A percentile compares a stretch with the other conserved stretches of the same genome.
Conservation (phyloP, 306 rosid species). For the Sindora glabra region DNA sequence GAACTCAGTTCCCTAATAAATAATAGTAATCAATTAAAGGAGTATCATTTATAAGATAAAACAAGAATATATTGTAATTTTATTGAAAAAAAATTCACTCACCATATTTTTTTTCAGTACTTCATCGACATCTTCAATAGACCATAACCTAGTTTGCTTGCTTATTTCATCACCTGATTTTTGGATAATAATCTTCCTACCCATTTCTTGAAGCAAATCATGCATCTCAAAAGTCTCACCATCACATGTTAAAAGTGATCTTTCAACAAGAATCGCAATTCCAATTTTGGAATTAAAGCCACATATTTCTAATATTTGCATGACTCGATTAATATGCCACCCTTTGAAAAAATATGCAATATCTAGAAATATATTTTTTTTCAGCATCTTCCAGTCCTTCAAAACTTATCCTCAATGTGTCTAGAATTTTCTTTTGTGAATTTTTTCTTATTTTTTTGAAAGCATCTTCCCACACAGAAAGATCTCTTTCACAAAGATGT, state of each 20-base stretch:
- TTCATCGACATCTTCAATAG: not conserved
- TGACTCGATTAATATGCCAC: not conserved
- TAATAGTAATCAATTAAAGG: too few species aligned
- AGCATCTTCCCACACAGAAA: not conserved
- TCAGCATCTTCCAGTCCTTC: not conserved
- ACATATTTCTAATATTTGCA: not conserved
- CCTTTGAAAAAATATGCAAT: slow-evolving; percentile 15
- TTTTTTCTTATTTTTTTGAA: not conserved
- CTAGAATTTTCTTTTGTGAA: not conserved
- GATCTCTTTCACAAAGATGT: not conserved
- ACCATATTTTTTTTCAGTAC: not conserved
- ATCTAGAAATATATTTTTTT: slow-evolving; percentile 2
- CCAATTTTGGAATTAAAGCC: accelerated
- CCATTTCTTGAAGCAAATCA: not conserved
- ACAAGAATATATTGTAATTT: too few species aligned
- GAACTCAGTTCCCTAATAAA: not conserved
- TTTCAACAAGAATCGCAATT: not conserved
- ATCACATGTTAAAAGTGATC: not conserved
- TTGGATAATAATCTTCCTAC: not conserved
- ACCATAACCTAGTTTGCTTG: not conserved
- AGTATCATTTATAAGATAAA: too few species aligned
- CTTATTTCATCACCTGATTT: not conserved
- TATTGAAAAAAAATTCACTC: not conserved
- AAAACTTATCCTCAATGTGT: not conserved
- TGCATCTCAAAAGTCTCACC: not conserved